phyloP scores from a whole-genome alignment of 2,329 filamentous ascomycete species.

The Plectosphaerella sp. region DNA sequence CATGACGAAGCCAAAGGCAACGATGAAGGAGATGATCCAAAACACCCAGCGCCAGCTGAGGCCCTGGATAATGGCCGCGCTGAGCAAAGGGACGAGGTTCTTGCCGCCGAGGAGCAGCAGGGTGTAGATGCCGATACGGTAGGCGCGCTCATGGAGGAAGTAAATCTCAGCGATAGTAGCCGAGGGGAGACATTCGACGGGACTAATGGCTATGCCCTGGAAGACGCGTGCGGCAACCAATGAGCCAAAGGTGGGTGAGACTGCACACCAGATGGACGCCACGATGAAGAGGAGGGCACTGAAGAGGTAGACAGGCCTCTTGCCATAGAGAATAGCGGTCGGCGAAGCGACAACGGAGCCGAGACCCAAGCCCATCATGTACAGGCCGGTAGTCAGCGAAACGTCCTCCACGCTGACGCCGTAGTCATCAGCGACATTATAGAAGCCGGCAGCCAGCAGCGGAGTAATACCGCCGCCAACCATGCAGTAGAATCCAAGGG shows the following conservation, averaged over 20 bases:
- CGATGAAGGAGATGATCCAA: constrained; percentile 80
- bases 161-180: constrained; percentile 96
- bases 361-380: constrained; percentile 88
- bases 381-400: constrained; percentile 83
- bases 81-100: constrained; percentile 83
- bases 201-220: constrained; percentile 82
- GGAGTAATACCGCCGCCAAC: constrained; percentile 90
- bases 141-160: constrained; percentile 90
- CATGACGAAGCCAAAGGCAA: constrained; percentile 63
- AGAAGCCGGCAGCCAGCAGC: constrained; percentile 84
- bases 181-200: constrained; percentile 87
- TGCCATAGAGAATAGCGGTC: constrained; percentile 86
- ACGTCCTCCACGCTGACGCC: constrained; percentile 66
- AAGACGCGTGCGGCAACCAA: constrained; percentile 79
- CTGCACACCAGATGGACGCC: constrained; percentile 78
- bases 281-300: constrained; percentile 73
- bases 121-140: constrained; percentile 89
- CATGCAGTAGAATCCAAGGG: constrained; percentile 88
- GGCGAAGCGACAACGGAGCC: constrained; percentile 83
- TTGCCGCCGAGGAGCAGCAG: constrained; percentile 84
- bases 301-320: constrained; percentile 82
- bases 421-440: constrained; percentile 65
- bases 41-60: constrained; percentile 89
- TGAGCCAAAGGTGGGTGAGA: constrained; percentile 74
- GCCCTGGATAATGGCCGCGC: constrained; percentile 75